Evolutionary conservation across 129 eudicot species (phyloP), one percentile per base, ranked within the genome.

Genomic region (Daucus carota): DNA sequence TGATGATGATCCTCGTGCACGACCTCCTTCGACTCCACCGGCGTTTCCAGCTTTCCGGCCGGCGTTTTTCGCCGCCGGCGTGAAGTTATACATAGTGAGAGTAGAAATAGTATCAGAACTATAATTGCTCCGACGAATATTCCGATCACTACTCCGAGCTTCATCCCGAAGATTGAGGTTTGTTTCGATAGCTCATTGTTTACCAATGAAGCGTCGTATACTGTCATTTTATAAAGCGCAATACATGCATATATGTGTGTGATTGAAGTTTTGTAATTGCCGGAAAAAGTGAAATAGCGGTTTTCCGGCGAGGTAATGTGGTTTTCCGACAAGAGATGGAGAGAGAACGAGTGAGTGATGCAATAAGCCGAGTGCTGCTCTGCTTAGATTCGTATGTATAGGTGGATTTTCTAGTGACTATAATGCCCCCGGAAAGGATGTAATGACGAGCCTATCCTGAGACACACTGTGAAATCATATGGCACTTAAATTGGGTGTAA

Each of bases 91-190:
- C 98, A 92, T 10, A 93, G 88, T 13, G 98, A 93, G 11, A 88
- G 38, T 12, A 88, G 82, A 80, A 93, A 88, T 8, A 93, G 88
- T 9, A 90, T 71, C 38, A 93, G 84, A 73, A 90, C 95, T 13
- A 90, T 88, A 29, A 81, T 83, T 15, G 86, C 93, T 70, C 98
- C 98, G 75, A 88, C 90, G 74, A 90, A 85, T 48, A 93, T 93
- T 26, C 98, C 98, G 85, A 93, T 87, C 47, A 93, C 98, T 9
- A 85, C 92, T 90, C 96, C 89, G 59, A 93, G 77, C 20, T 84
- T 87, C 47, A 93, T 86, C 12, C 96, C 98, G 85, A 93, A 93
- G 70, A 93, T 90, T 50, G 98, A 88, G 26, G 98, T 93, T 33
- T 83, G 84, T 65, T 88, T 90, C 20, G 96, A 88, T 22, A 93